Conservation (phyloP, 106 monocot genomes). For the Agapanthus africanus region DNA sequence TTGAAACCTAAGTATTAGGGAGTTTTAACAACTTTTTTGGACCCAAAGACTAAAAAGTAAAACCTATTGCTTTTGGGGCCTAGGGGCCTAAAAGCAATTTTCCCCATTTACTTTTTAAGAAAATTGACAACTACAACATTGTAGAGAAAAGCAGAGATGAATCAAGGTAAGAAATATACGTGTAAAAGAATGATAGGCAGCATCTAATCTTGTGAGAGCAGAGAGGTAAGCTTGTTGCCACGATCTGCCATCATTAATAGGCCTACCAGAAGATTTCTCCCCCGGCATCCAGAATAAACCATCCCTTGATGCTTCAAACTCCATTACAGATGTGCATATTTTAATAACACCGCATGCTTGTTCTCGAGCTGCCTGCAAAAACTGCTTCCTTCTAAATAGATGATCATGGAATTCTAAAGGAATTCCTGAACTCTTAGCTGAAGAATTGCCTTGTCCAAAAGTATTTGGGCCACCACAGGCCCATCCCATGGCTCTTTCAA, state of each 20-base stretch:
- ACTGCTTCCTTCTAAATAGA: constrained; percentile 55
- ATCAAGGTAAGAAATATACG: constrained; percentile 33
- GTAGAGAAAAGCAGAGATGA: neutral
- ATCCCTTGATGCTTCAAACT: constrained; percentile 97
- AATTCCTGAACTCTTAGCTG: constrained; percentile 49
- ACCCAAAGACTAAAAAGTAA: no score
- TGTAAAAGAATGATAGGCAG: constrained; percentile 71
- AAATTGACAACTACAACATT: no score
- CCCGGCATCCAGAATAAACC: constrained; percentile 45
- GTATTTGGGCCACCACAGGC: constrained; percentile 71
- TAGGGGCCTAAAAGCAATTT: no score
- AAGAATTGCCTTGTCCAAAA: constrained; percentile 21
- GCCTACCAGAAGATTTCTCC: constrained; percentile 35
- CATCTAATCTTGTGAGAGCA: constrained; percentile 62
- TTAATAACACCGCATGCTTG: constrained; percentile 58
- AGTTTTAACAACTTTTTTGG: no score
- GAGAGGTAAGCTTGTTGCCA: constrained; percentile 78
- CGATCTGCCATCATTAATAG: constrained; percentile 38
- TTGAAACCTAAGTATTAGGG: no score
- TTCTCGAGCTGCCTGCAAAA: constrained; percentile 54
- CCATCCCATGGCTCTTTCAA: constrained; percentile 99
- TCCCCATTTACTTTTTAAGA: no score
- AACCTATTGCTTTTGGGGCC: no score
- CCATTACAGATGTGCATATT: constrained; percentile 70
- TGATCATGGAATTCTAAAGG: constrained; percentile 94